Evolutionary conservation across 768 basidiomycete genomes (phyloP), one percentile per base, ranked within the genome.

Genomic region (Phaffia tasmanica): DNA sequence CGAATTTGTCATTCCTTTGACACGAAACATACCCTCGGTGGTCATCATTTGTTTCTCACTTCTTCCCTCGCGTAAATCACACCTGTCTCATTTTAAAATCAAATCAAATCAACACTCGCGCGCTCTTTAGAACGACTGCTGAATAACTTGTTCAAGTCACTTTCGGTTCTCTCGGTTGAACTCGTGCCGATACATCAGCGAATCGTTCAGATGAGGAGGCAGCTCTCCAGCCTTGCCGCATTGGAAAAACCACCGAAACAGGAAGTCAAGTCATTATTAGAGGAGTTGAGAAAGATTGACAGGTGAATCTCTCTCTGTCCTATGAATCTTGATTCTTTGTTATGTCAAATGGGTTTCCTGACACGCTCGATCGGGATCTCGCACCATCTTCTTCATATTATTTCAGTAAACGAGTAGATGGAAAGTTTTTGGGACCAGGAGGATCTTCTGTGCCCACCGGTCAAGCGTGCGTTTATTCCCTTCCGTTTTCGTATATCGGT

Each of bases 201-300:
- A 70, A 81, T 99, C 19, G 86, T 99, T 53, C 85, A 83, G 35
- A 81, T 97, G 64, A 85, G 95, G 65, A 85, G 93, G 70, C 86
- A 91, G 74, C 83, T 99, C 47, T 89, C 88, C 46, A 82, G 87
- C 8, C 81, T 98, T 60, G 88, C 90, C 27, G 87, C 89, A 7
- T 90, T 90, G 76, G 72, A 74, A 29, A 87, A 87, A 15, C 83
- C 86, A 7, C 83, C 86, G 70, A 92, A 90, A 75, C 79, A 84
- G 9, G 93, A 95, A 75, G 81, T 94, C 66, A 92, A 93, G 77
- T 86, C 88, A 54, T 77, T 97, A 56, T 83, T 88, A 65, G 91
- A 95, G 75, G 95, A 98, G 73, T 81, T 99, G 63, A 83, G 94
- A 65, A 89, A 87, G 78, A 94, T 99, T 71, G 95, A 99, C 80